Conservation (phyloP, 148 eudicot species). For the Fagopyrum homotropicum region DNA sequence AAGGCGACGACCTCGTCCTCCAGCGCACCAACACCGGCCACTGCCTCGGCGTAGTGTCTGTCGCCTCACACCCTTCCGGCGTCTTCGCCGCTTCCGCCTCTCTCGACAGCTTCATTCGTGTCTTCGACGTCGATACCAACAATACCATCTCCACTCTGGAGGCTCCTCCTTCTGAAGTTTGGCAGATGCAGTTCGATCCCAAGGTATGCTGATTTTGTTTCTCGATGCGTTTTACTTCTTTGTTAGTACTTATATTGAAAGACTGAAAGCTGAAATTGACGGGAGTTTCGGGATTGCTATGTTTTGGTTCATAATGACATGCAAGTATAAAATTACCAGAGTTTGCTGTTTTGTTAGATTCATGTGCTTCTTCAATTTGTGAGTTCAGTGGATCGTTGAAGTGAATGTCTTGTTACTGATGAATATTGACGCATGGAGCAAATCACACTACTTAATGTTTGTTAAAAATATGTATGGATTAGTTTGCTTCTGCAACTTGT, state of each 20-base stretch:
- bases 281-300: background rate
- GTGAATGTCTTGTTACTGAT: background rate
- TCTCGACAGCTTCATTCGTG: constrained; percentile 79
- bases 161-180: constrained; percentile 83
- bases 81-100: constrained; percentile 86
- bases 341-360: background rate
- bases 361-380: background rate
- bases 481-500: too few relatives aligned
- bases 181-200: constrained; percentile 86
- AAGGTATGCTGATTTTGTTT: constrained; percentile 31
- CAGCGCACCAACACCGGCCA: constrained; percentile 70
- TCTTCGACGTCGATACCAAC: constrained; percentile 72
- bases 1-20: constrained; percentile 43
- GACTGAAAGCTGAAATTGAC: background rate
- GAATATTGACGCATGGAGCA: too few relatives aligned
- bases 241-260: background rate
- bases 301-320: background rate
- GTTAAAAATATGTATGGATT: too few relatives aligned
- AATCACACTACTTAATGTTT: too few relatives aligned
- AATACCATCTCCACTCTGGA: constrained; percentile 75
- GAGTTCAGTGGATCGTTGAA: background rate
- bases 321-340: background rate
- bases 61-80: constrained; percentile 88
- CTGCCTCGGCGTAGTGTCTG: constrained; percentile 86
- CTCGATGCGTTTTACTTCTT: background rate